Percentiles rank a stretch among this genome's conserved stretches.
Conservation (phyloP, 129 eudicot genomes). For the Artemisia tridentata region DNA sequence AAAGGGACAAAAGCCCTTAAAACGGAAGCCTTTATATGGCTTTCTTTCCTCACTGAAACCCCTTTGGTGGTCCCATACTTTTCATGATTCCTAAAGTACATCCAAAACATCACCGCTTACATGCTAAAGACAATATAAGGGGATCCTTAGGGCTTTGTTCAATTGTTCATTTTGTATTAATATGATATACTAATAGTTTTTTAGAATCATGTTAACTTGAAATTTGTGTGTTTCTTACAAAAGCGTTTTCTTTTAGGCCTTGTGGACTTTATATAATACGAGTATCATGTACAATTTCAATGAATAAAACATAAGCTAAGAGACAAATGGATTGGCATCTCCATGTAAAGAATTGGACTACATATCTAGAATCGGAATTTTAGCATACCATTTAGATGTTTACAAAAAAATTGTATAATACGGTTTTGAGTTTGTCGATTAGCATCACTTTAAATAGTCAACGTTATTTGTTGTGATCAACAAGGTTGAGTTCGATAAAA, state of each 20-base stretch:
- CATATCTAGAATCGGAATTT: neutral
- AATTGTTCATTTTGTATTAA: too few relatives aligned
- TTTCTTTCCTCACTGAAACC: constrained; percentile 9
- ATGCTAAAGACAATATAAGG: neutral
- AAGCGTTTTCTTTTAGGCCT: neutral
- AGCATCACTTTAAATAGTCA: too few relatives aligned
- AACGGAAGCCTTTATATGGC: constrained; percentile 7
- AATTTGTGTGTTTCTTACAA: too few relatives aligned
- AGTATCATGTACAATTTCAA: neutral
- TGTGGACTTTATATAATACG: neutral
- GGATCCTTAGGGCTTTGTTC: neutral
- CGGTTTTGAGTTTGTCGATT: neutral
- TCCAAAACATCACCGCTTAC: constrained; percentile 10
- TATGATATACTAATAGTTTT: too few relatives aligned
- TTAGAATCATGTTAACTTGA: too few relatives aligned
- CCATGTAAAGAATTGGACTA: neutral
- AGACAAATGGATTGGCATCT: neutral
- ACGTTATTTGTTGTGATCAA: neutral
- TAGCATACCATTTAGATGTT: neutral
- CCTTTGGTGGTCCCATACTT: constrained; percentile 8
- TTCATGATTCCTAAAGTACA: constrained; percentile 14
- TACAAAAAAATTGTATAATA: neutral
- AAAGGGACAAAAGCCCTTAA: constrained; percentile 31
- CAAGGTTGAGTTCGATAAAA: neutral
- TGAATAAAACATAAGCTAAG: neutral